Base-by-base conservation (phyloP, 2,329 filamentous ascomycete species). In the Cercospora zeina region DNA sequence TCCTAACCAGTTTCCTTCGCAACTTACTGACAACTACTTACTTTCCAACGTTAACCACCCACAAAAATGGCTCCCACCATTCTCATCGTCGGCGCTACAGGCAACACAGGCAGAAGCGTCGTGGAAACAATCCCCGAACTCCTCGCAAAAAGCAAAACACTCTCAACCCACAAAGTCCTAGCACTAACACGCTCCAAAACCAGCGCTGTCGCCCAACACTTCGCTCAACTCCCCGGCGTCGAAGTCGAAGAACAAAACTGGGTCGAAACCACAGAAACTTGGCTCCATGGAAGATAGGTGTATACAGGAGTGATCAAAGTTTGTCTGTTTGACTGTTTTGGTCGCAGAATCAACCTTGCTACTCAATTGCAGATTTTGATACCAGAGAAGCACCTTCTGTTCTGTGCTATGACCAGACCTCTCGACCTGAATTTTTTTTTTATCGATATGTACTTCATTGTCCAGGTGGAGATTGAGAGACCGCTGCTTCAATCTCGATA, bases 231-330 rank as follows among this genome's bases (percentile, higher is more conserved):
- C 0, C 71, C 76, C 0, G 67, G 69, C 2, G 74, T 80, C 7
- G 69, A 77, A 58, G 51, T 79, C 0, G 34, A 69, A 1, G 75
- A 78, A 50, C 37, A 75, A 19, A 71, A 73, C 65, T 78, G 77
- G 77, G 62, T 72, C 36, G 71, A 76, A 0, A 77, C 79, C 50
- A 76, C 69, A 5, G n/a, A 72, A 4, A 71, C 72, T 42, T 80
- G 78, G 78, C 74, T 80, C n/a, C 73, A 67, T 1, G 60, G 6
- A 27, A 27, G 24, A 27, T 27, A 6, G 24, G 24, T 27, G 3
- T 27, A 27, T 27, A 27, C 24, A 27, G 24, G 24, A 27, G 3
- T 27, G 24, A 6, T 27, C 6, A 6, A 6, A 27, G 24, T 27
- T 27, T 27, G 24, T 27, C 16, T 21, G 39, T 16, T 45, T 13